A percentile compares a stretch with the other conserved stretches of the same genome.
phyloP scores from a whole-genome alignment of 1,284 basidiomycete species.

The Cerioporus squamosus region DNA sequence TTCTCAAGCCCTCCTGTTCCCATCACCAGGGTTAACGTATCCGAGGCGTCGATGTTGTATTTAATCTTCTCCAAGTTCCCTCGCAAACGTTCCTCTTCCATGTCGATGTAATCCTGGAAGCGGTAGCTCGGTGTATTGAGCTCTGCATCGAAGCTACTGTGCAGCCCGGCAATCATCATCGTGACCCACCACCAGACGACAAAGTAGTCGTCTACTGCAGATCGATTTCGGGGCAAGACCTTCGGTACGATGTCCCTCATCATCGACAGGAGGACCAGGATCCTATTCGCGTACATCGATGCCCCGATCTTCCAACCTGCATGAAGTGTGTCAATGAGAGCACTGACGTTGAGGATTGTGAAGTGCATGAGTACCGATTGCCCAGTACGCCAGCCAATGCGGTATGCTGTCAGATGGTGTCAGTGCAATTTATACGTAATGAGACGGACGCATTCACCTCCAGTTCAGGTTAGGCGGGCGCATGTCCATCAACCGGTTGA shows the following conservation, averaged over 20 bases:
- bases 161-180: not conserved
- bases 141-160: not conserved
- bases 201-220: slow-evolving; percentile 23
- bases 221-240: slow-evolving; percentile 25
- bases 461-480: slow-evolving; percentile 6
- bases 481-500: slow-evolving; percentile 20
- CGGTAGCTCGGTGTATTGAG: not conserved
- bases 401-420: slow-evolving; percentile 9
- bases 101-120: slow-evolving; percentile 28
- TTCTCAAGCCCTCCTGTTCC: slow-evolving; percentile 28
- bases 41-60: slow-evolving; percentile 30
- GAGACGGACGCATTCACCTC: slow-evolving; percentile 8
- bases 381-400: slow-evolving; percentile 26
- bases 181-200: not conserved
- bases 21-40: slow-evolving; percentile 29
- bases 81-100: slow-evolving; percentile 29
- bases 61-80: slow-evolving; percentile 13
- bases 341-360: too few relatives aligned
- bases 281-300: slow-evolving; percentile 24
- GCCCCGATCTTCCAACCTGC: slow-evolving; percentile 29
- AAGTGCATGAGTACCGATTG: slow-evolving; percentile 6
- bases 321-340: too few relatives aligned
- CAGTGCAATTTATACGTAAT: not conserved
- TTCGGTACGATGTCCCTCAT: slow-evolving; percentile 19
- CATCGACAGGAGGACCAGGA: slow-evolving; percentile 16